Percentiles rank a stretch among this genome's conserved stretches.
Evolutionary conservation across 1,284 basidiomycete species (phyloP).

Genomic region (Phylloboletellus chloephorus): DNA sequence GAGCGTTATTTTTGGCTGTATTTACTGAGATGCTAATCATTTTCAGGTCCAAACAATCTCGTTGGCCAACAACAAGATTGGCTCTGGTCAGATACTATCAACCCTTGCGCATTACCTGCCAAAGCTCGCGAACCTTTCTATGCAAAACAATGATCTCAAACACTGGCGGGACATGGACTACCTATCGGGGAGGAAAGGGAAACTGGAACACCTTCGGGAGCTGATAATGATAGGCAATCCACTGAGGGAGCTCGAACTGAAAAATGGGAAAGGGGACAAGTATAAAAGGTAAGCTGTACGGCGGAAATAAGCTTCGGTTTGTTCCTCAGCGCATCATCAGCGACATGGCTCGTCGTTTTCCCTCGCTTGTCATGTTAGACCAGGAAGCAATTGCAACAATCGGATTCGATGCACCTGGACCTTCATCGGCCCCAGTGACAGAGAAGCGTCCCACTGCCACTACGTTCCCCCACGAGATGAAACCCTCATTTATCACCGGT

Average conservation of each 20-base stretch:
- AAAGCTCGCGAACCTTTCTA: slow-evolving; percentile 71
- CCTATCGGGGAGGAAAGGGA: slow-evolving; percentile 55
- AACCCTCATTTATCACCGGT: slow-evolving; percentile 69
- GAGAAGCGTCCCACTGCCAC: slow-evolving; percentile 47
- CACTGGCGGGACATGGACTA: slow-evolving; percentile 63
- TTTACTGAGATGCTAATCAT: slow-evolving; percentile 3
- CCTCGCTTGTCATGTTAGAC: slow-evolving; percentile 68
- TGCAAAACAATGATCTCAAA: slow-evolving; percentile 69
- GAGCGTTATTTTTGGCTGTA: slow-evolving; percentile 17
- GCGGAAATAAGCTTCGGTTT: not conserved
- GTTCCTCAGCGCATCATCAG: slow-evolving; percentile 38
- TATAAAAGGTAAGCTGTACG: slow-evolving; percentile 56
- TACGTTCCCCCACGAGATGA: slow-evolving; percentile 71
- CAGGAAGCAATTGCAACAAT: slow-evolving; percentile 70
- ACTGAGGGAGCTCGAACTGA: slow-evolving; percentile 58
- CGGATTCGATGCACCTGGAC: slow-evolving; percentile 58
- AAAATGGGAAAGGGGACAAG: slow-evolving; percentile 48
- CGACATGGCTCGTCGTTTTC: slow-evolving; percentile 66
- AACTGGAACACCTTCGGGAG: slow-evolving; percentile 63
- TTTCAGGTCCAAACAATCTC: slow-evolving; percentile 71
- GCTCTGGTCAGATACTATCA: slow-evolving; percentile 44
- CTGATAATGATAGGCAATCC: slow-evolving; percentile 80
- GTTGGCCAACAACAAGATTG: slow-evolving; percentile 56
- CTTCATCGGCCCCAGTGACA: slow-evolving; percentile 37
- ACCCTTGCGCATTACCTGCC: slow-evolving; percentile 65